These are phyloP conservation scores for Cyclanthera cordifolia DNA, from an alignment of 306 rosid species.

Conservation along the genomic window DNA sequence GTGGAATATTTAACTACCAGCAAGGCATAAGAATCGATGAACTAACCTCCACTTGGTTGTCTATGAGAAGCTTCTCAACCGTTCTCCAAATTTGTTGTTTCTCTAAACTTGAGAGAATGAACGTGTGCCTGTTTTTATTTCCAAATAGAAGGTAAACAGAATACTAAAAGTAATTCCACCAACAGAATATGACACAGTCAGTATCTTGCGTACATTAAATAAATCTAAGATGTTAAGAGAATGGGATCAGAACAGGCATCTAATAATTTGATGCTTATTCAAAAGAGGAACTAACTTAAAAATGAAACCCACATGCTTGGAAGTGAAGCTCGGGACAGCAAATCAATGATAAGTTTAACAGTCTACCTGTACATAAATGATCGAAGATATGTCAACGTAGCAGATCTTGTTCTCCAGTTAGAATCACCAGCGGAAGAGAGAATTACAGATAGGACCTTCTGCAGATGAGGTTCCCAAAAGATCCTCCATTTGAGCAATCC, in stretches of 20 bases:
- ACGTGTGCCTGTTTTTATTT: constrained; percentile 68
- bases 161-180: not conserved
- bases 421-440: constrained; percentile 77
- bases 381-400: constrained; percentile 78
- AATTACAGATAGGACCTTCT: constrained; percentile 63
- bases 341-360: not conserved
- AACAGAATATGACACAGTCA: not conserved
- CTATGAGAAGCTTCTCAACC: constrained; percentile 78
- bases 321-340: not conserved
- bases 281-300: not conserved
- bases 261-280: not conserved
- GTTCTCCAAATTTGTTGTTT: constrained; percentile 79
- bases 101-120: constrained; percentile 52
- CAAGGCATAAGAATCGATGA: constrained; percentile 13
- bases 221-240: not conserved
- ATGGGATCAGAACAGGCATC: not conserved
- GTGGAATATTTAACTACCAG: not conserved
- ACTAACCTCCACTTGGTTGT: constrained; percentile 98
- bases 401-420: constrained; percentile 93
- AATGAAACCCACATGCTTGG: not conserved
- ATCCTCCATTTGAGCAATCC: constrained; percentile 88
- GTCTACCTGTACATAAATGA: constrained; percentile 91
- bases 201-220: not conserved
- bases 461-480: constrained; percentile 74
- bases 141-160: constrained; percentile 6